phyloP scores from a whole-genome alignment of 345 rosid species.

The Eucalyptus grandis region DNA sequence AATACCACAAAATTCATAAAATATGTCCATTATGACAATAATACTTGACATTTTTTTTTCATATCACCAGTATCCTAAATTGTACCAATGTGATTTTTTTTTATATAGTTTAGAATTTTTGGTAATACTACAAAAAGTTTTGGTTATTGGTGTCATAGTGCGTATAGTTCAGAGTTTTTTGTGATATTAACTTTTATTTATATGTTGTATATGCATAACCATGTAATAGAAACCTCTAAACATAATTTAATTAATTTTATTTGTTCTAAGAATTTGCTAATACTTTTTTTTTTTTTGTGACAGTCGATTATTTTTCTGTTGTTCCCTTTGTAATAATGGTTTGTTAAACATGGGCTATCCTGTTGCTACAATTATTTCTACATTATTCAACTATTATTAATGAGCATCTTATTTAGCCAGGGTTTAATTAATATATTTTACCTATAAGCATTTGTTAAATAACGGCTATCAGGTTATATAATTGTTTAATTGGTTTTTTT shows the following conservation, averaged over 20 bases:
- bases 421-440: not conserved
- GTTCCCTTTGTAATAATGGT: not conserved
- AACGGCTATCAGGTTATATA: not conserved
- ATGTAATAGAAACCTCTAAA: not conserved
- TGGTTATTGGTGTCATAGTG: not conserved
- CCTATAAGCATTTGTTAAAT: not conserved
- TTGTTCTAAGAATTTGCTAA: not conserved
- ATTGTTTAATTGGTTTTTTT: not conserved
- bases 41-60: not conserved
- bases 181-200: not conserved
- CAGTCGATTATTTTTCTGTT: not conserved
- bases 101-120: not conserved
- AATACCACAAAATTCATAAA: not conserved
- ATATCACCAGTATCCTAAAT: not conserved
- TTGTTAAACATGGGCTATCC: not conserved
- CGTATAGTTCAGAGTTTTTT: fast-evolving
- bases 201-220: not conserved
- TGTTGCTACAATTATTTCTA: not conserved
- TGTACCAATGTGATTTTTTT: not conserved
- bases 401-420: not conserved
- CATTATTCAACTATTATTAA: not conserved
- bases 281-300: not conserved
- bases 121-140: not conserved
- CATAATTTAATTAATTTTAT: too few relatives aligned
- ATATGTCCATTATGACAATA: not conserved